These are phyloP conservation scores for Neofusicoccum kwambonambiense DNA, from an alignment of 2,329 filamentous ascomycete species.

Conservation along the genomic window DNA sequence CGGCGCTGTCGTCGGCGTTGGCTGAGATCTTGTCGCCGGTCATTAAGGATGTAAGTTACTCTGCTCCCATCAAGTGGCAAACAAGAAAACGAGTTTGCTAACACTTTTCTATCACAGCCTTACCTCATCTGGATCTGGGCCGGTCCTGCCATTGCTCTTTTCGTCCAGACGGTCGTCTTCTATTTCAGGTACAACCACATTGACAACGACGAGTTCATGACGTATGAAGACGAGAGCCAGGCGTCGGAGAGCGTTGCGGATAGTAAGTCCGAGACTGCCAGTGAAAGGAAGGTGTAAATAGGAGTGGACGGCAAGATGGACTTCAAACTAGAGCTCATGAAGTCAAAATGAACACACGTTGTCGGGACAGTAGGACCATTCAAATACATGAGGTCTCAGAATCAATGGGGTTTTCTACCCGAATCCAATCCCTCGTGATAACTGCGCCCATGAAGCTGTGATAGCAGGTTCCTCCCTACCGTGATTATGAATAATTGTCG, in stretches of 20 bases:
- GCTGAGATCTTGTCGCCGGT: slow-evolving; percentile 13
- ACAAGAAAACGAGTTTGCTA: not conserved
- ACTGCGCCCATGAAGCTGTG: too few species aligned
- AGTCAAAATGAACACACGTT: not conserved
- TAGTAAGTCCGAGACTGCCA: not conserved
- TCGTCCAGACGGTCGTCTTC: slow-evolving; percentile 49
- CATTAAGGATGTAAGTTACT: slow-evolving; percentile 6
- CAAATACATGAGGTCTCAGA: too few species aligned
- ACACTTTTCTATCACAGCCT: not conserved
- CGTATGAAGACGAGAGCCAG: slow-evolving; percentile 3
- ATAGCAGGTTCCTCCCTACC: too few species aligned
- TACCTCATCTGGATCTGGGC: slow-evolving; percentile 38
- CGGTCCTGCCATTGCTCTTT: slow-evolving; percentile 50
- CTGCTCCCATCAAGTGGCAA: not conserved
- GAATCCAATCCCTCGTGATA: too few species aligned
- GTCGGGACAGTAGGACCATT: too few species aligned
- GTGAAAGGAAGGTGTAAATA: not conserved
- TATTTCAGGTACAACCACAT: slow-evolving; percentile 48
- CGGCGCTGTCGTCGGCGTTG: slow-evolving; percentile 12
- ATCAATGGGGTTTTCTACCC: too few species aligned
- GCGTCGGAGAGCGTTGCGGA: not conserved
- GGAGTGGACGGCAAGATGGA: not conserved
- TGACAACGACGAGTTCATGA: slow-evolving; percentile 51
- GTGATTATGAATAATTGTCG: too few species aligned
- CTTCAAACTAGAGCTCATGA: not conserved